Percentiles rank a stretch among this genome's conserved stretches.
phyloP scores from a whole-genome alignment of 2,329 filamentous ascomycete genomes.

The Phyllosticta citrichinensis region DNA sequence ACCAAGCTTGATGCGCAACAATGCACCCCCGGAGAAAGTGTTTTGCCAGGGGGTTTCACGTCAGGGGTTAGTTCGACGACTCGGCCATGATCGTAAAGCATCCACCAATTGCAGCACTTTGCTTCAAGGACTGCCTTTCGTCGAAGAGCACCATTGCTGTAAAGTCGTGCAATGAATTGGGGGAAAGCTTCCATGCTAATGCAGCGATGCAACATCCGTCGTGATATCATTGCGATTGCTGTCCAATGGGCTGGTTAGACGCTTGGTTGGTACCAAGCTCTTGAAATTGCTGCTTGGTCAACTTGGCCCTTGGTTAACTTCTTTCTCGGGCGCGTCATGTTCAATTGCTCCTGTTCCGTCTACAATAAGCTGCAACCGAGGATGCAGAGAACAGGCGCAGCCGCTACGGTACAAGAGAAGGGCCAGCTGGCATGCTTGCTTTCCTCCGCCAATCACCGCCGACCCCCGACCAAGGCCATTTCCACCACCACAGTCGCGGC shows the following conservation, averaged over 20 bases:
- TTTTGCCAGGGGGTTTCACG: not conserved
- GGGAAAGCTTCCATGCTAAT: not conserved
- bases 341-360: not conserved
- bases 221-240: not conserved
- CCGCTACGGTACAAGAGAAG: not conserved
- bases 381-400: not conserved
- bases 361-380: not conserved
- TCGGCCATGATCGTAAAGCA: not conserved
- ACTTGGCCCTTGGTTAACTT: no score
- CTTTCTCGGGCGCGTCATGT: no score
- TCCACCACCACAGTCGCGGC: not conserved
- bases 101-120: no score
- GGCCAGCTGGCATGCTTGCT: not conserved
- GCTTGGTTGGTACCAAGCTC: not conserved
- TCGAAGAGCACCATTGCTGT: not conserved
- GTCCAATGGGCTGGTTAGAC: not conserved
- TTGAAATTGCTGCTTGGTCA: not conserved
- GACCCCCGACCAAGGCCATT: not conserved
- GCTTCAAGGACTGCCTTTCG: no score
- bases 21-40: not conserved
- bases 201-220: not conserved
- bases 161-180: not conserved
- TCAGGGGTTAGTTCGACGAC: not conserved
- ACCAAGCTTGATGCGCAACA: not conserved
- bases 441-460: conserved; percentile 1